Base-by-base conservation (phyloP, 805 yeast species). In the Saturnispora besseyi region DNA sequence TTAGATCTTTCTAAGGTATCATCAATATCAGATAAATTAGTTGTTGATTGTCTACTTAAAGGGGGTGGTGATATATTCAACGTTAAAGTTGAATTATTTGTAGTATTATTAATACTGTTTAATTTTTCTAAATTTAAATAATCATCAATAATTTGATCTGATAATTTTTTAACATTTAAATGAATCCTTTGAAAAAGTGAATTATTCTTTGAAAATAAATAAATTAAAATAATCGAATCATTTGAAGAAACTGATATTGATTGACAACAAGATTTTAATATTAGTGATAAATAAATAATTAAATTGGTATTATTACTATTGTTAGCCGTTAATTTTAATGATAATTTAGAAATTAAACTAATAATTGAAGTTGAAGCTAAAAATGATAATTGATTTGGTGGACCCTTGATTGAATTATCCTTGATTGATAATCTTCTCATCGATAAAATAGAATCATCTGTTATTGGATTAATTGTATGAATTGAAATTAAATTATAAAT, bases 401-500 rank as follows among this genome's bases (percentile, higher is more conserved):
- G 53, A 24, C 45, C 52, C 33, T 37, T 32, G 2, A 49, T 30
- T 26, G 49, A 33, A 28, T 40, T 46, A 22, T 37, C 51, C 24
- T 53, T 52, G 24, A 26, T 26, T 6, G 29, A 26, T 26, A 26
- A 26, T 26, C 29, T 2, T 26, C 29, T 26, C 29, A 26, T 26
- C 1, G 29, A 26, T 26, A 26, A 26, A 26, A 26, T 26, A 8
- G 29, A 26, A 26, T 26, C 29, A 26, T 26, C 3, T 26, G 6
- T 26, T 6, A 26, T 26, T 26, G 29, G 9, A 8, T 42, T 44
- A 10, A 51, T 18, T 31, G 51, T 36, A 29, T 55, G 54, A 12
- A 73, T 59, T 2, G 78, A 80, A 12, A 85, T 65, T 45, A 83
- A 58, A 59, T 85, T 84, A 63, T 81, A 83, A 8, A 84, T 61